phyloP scores from a whole-genome alignment of 1,284 basidiomycete genomes.

The Athelia psychrophila region DNA sequence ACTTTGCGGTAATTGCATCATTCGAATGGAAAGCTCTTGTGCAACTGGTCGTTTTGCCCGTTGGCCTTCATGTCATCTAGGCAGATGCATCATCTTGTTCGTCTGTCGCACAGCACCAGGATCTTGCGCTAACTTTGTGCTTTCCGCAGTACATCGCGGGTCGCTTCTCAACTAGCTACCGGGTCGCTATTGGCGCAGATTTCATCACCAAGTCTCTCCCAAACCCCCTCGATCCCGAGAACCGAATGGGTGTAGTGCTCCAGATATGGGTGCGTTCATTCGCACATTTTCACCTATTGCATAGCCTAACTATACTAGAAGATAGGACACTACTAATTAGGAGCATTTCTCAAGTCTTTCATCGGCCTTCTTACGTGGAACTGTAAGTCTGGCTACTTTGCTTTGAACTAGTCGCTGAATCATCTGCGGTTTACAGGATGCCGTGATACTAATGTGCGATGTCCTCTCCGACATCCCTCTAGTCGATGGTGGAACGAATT shows the following conservation, averaged over 20 bases:
- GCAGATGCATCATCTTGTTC: no score
- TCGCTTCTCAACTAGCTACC: constrained; percentile 70
- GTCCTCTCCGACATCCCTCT: constrained; percentile 60
- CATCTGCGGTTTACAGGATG: constrained; percentile 36
- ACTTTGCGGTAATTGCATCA: no score
- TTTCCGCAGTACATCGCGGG: constrained; percentile 37
- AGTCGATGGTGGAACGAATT: constrained; percentile 78
- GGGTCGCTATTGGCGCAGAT: constrained; percentile 82
- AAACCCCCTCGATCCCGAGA: constrained; percentile 49
- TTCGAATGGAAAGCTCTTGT: no score
- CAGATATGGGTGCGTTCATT: constrained; percentile 68
- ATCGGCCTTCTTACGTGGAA: constrained; percentile 77
- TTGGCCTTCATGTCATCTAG: no score
- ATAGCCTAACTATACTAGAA: constrained; percentile 6
- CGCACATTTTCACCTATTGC: constrained; percentile 8
- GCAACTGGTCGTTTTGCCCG: no score
- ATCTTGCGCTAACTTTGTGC: constrained; percentile 31
- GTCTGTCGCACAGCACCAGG: not conserved
- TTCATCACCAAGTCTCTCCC: constrained; percentile 74
- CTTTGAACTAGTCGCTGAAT: not conserved
- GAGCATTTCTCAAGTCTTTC: constrained; percentile 82
- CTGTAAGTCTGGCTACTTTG: constrained; percentile 30
- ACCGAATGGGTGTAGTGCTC: constrained; percentile 48
- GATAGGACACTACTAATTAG: constrained; percentile 75
- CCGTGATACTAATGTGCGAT: constrained; percentile 78